Percentiles rank a stretch among this genome's conserved stretches.
phyloP scores from a whole-genome alignment of 2,329 filamentous ascomycete genomes.

The Venturia carpophila region DNA sequence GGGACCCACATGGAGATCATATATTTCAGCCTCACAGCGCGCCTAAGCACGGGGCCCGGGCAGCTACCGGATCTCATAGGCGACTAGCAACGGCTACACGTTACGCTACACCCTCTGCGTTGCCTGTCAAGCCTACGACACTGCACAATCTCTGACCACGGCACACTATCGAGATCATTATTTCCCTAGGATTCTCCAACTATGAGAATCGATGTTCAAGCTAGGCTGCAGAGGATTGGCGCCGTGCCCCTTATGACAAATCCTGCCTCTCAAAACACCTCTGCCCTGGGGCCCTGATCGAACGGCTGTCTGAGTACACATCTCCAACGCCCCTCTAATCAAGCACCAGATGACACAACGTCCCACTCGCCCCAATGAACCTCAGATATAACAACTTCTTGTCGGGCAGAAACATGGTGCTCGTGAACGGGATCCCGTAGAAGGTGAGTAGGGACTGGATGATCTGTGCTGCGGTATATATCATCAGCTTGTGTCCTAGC shows the following conservation, averaged over 20 bases:
- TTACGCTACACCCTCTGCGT: not conserved
- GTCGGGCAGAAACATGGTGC: slow-evolving; percentile 16
- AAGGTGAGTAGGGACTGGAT: slow-evolving; percentile 10
- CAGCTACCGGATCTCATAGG: not conserved
- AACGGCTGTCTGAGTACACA: too few relatives aligned
- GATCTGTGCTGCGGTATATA: slow-evolving; percentile 1
- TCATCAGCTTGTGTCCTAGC: not conserved
- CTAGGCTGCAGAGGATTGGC: too few relatives aligned
- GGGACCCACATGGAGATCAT: not conserved
- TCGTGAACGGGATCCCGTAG: slow-evolving; percentile 13
- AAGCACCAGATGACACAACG: slow-evolving; percentile 14
- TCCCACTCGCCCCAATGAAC: slow-evolving; percentile 15
- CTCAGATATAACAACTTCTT: slow-evolving; percentile 16
- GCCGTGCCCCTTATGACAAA: too few relatives aligned
- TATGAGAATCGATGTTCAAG: too few relatives aligned
- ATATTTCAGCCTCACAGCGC: not conserved
- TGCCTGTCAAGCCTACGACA: not conserved
- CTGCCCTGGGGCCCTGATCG: too few relatives aligned
- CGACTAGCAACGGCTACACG: not conserved
- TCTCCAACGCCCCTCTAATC: too few relatives aligned
- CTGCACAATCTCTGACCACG: not conserved
- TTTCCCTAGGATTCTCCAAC: too few relatives aligned
- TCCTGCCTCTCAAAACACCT: too few relatives aligned
- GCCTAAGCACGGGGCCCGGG: not conserved
- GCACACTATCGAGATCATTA: not conserved